phyloP scores from a whole-genome alignment of 2,329 filamentous ascomycete genomes.

The Exophiala sp. region DNA sequence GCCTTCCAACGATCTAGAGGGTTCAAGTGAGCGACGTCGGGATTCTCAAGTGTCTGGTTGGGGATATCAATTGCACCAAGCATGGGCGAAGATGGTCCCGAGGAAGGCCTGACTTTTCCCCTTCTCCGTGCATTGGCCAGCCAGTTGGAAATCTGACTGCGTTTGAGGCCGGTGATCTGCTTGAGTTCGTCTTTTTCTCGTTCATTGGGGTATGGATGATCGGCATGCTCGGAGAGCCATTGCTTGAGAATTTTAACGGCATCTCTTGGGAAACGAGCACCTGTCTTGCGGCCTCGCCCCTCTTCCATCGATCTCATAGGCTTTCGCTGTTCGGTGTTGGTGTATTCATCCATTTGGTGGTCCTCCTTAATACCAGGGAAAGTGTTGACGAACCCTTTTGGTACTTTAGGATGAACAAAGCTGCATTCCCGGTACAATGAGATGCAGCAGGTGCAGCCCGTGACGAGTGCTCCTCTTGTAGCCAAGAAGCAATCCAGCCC shows the following conservation, averaged over 20 bases:
- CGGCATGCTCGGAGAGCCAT: conserved; percentile 76
- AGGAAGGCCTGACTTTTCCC: conserved; percentile 65
- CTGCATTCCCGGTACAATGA: conserved; percentile 47
- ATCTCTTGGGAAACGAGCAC: conserved; percentile 73
- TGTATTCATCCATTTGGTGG: conserved; percentile 31
- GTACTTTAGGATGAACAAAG: conserved; percentile 42
- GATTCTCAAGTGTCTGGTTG: conserved; percentile 33
- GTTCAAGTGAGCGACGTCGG: conserved; percentile 53
- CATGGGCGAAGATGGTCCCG: conserved; percentile 65
- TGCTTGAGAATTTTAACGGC: conserved; percentile 77
- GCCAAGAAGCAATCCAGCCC: conserved; percentile 48
- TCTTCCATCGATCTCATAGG: conserved; percentile 43
- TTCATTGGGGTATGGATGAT: conserved; percentile 84
- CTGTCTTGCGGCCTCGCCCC: conserved; percentile 57
- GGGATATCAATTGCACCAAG: conserved; percentile 73
- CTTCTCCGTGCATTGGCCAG: conserved; percentile 82
- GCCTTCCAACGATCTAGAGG: conserved; percentile 67
- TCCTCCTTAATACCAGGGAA: conserved; percentile 45
- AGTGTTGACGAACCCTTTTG: conserved; percentile 42
- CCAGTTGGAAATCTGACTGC: conserved; percentile 87
- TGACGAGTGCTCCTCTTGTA: conserved; percentile 42
- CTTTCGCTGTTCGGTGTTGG: conserved; percentile 37
- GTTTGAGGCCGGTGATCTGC: conserved; percentile 72
- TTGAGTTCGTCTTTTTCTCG: conserved; percentile 80
- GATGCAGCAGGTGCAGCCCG: conserved; percentile 47